These are phyloP conservation scores for Annulohypoxylon maeteangense DNA, from an alignment of 495 filamentous ascomycete species.

Conservation along the genomic window DNA sequence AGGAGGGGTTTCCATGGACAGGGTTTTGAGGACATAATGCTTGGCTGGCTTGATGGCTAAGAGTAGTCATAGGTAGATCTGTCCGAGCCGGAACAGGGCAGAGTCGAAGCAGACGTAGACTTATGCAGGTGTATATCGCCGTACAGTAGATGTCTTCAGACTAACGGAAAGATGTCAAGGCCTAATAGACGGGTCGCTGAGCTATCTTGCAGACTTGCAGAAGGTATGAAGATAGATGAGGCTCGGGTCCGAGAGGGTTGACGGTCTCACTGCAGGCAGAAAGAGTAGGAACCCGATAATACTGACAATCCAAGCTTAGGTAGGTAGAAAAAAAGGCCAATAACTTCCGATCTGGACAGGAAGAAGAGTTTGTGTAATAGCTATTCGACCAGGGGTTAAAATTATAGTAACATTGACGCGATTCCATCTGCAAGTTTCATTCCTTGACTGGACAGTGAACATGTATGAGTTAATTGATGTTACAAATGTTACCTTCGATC, in stretches of 20 bases:
- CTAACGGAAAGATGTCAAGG: constrained; percentile 10
- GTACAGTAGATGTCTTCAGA: constrained; percentile 20
- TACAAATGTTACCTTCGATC: background rate
- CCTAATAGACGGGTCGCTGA: constrained; percentile 39
- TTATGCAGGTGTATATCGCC: constrained; percentile 36
- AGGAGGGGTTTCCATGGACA: constrained; percentile 38
- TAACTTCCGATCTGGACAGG: constrained; percentile 13
- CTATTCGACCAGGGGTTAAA: background rate
- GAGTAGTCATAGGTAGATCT: constrained; percentile 15
- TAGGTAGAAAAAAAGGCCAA: no score
- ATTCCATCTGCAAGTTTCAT: constrained; percentile 9
- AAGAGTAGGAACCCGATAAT: constrained; percentile 28
- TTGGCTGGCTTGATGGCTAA: constrained; percentile 34
- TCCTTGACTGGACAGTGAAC: background rate
- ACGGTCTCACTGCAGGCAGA: constrained; percentile 32
- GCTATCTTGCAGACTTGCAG: constrained; percentile 45
- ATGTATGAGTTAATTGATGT: background rate
- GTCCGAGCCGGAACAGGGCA: constrained; percentile 32
- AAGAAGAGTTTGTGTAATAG: constrained; percentile 24
- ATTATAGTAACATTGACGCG: constrained; percentile 5
- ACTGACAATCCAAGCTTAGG: constrained; percentile 35
- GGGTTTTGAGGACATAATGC: constrained; percentile 18
- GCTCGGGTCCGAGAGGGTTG: constrained; percentile 32
- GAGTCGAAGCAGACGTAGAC: constrained; percentile 20
- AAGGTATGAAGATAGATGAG: constrained; percentile 31